Evolutionary conservation across 345 rosid genomes (phyloP).

Genomic region (Eucalyptus urophylla): DNA sequence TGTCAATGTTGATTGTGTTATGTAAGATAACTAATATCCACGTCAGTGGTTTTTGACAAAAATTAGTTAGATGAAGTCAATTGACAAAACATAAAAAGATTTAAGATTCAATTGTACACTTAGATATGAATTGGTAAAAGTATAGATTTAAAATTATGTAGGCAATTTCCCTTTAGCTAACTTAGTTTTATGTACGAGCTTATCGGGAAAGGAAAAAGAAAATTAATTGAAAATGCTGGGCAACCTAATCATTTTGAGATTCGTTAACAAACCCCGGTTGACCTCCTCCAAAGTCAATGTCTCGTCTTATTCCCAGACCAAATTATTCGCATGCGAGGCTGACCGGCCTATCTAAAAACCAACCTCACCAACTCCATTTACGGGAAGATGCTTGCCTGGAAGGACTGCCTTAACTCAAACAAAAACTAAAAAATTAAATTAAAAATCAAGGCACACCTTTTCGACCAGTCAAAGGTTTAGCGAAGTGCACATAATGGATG

Average conservation of each 20-base stretch:
- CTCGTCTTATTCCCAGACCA: neutral
- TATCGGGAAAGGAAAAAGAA: neutral
- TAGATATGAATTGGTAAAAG: neutral
- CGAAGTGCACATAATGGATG: neutral
- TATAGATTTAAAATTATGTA: too few relatives aligned
- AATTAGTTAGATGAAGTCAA: rapidly evolving
- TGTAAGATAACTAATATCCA: too few relatives aligned
- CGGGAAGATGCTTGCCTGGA: neutral
- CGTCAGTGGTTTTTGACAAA: rapidly evolving
- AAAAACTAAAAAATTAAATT: neutral
- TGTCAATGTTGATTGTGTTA: rapidly evolving
- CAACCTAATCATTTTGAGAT: neutral
- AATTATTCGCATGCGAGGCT: neutral
- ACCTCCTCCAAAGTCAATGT: neutral
- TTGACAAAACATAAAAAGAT: too few relatives aligned
- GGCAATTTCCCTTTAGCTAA: neutral
- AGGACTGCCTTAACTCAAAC: neutral
- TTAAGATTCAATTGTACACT: rapidly evolving
- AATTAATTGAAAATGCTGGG: neutral
- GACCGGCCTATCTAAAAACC: neutral
- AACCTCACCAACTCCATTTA: neutral
- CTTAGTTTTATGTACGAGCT: neutral
- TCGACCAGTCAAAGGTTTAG: neutral
- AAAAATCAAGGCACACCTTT: neutral
- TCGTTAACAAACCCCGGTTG: neutral